phyloP scores from a whole-genome alignment of 352 stramenopile genomes.

The Globisporangium camurandrum region DNA sequence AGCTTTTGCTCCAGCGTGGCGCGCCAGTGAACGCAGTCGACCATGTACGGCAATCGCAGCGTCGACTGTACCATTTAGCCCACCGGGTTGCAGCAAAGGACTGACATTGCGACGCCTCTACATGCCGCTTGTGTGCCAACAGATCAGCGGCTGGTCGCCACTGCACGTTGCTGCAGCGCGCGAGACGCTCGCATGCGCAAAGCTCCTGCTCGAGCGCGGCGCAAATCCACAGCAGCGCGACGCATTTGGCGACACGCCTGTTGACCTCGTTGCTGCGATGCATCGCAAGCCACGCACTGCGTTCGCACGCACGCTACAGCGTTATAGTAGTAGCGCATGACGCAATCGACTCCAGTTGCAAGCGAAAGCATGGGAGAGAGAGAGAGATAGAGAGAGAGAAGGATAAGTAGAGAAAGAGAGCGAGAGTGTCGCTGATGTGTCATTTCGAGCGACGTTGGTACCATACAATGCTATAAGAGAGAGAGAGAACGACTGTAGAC shows the following conservation, averaged over 20 bases:
- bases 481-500: no score
- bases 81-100: no score
- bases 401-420: no score
- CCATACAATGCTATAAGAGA: no score
- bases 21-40: slow-evolving; percentile 49
- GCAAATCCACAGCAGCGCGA: slow-evolving; percentile 32
- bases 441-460: no score
- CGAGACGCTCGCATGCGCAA: slow-evolving; percentile 29
- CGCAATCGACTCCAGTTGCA: no score
- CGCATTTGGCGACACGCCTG: slow-evolving; percentile 41
- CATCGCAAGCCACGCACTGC: slow-evolving; percentile 33
- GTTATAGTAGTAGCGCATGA: no score
- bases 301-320: slow-evolving; percentile 36
- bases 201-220: slow-evolving; percentile 36
- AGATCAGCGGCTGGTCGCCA: slow-evolving; percentile 61
- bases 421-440: no score
- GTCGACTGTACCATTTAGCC: no score
- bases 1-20: slow-evolving; percentile 32
- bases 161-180: slow-evolving; percentile 64
- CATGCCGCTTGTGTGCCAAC: not conserved
- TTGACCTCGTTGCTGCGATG: slow-evolving; percentile 26
- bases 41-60: slow-evolving; percentile 38
- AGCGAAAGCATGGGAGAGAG: no score
- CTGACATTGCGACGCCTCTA: not conserved
- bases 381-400: no score